These are phyloP conservation scores for Diaporthe sp. DNA, from an alignment of 2,329 filamentous ascomycete genomes.

Conservation along the genomic window DNA sequence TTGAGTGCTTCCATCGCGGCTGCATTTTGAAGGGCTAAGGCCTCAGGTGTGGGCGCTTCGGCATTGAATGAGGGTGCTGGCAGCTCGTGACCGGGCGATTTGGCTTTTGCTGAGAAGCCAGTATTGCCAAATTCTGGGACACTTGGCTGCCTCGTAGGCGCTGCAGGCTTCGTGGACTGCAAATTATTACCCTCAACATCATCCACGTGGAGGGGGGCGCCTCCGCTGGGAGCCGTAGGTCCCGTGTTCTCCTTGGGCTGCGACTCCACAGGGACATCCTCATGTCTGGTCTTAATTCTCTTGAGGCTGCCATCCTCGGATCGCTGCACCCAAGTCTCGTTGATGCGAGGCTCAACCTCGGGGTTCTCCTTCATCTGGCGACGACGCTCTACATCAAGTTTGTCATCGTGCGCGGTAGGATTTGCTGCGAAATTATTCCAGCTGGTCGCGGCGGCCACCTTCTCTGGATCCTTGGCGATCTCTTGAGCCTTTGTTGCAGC, in stretches of 20 bases:
- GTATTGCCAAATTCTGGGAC: conserved; percentile 5
- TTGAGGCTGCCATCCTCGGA: conserved; percentile 56
- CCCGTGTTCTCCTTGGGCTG: conserved; percentile 28
- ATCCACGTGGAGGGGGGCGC: not conserved
- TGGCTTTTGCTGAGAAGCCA: conserved; percentile 17
- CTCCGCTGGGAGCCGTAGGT: not conserved
- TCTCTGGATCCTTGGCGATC: conserved; percentile 45
- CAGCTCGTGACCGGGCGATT: not conserved
- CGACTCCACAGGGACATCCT: conserved; percentile 14
- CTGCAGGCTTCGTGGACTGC: not conserved
- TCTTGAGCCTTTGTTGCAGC: conserved; percentile 46
- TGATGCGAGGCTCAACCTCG: conserved; percentile 48
- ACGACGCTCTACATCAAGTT: conserved; percentile 18
- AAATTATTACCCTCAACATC: not conserved
- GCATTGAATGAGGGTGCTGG: not conserved
- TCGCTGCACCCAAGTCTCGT: conserved; percentile 58
- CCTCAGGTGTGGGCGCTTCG: not conserved
- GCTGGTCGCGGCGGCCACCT: conserved; percentile 37
- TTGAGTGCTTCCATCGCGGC: conserved; percentile 33
- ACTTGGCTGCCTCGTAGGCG: conserved; percentile 35
- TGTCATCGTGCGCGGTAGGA: conserved; percentile 1
- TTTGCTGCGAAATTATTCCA: conserved; percentile 5
- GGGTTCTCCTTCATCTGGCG: conserved; percentile 30
- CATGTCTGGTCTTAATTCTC: conserved; percentile 52
- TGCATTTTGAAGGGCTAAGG: conserved; percentile 4